Evolutionary conservation across 1,139 yeast genomes (phyloP), one percentile per base, ranked within the genome.

Genomic region (Sugiyamaella neomexicana): DNA sequence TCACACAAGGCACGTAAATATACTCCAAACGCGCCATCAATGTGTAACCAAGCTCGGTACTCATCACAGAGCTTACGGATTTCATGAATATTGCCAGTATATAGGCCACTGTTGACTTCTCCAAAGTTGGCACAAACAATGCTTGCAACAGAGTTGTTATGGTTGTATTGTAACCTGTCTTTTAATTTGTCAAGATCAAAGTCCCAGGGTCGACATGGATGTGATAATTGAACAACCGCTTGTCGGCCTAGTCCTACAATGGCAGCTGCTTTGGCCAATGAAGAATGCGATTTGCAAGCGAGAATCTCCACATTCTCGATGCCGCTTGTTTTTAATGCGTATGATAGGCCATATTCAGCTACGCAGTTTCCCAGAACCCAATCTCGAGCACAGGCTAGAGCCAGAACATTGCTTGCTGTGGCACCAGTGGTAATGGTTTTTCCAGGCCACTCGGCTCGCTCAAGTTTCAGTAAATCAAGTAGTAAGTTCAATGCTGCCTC

Each of bases 1-100:
- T 38, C 49, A 3, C 55, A 40, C 32, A 65, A 52, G 3, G 57
- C 54, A 13, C 67, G 55, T 2, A 59, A 25, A 52, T 56, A 65
- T 15, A 55, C 56, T 15, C 67, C 67, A 53, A 65, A 65, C 2
- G 68, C 68, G 8, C 67, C 68, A 52, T 65, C 68, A 32, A 65
- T 53, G 52, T 65, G 68, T 36, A 65, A 53, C 68, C 68, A 65
- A 8, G 68, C 67, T n/a, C 55, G 52, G 47, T 64, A 58, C 48
- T 55, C 56, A 51, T 61, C 65, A 46, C 68, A 65, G n/a, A 65
- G 58, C 29, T 46, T 44, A 27, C 66, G 56, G 17, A 65, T 53
- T 29, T 50, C 23, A 8, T 49, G 32, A 13, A 65, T 39, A 34
- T 56, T 36, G 5, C 53, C 44, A 4, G 68, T 64, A 53, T 58